A percentile compares a stretch with the other conserved stretches of the same genome.
These are phyloP conservation scores for Nakazawaea pomicola DNA, from an alignment of 805 yeast genomes.

Conservation along the genomic window DNA sequence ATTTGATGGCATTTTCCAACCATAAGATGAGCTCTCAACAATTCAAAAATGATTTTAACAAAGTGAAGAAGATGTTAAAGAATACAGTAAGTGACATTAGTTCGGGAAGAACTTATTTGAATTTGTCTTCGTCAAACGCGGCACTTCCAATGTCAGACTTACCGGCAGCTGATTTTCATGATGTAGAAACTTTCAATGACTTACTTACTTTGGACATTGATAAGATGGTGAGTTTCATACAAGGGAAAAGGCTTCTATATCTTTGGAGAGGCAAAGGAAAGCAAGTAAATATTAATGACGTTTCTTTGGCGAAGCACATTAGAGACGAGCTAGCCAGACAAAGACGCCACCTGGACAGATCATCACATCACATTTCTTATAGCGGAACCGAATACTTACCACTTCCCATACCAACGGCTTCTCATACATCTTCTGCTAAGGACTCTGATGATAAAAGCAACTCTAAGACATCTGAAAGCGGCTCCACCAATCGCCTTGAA, in stretches of 20 bases:
- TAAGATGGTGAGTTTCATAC: slow-evolving; percentile 18
- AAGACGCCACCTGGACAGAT: not conserved
- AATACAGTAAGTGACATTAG: slow-evolving; percentile 31
- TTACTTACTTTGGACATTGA: slow-evolving; percentile 17
- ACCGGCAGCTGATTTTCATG: slow-evolving; percentile 20
- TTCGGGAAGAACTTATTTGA: slow-evolving; percentile 27
- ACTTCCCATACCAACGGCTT: not conserved
- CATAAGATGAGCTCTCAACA: slow-evolving; percentile 26
- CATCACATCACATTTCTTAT: not conserved
- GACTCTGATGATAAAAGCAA: not conserved
- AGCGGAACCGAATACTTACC: slow-evolving; percentile 2
- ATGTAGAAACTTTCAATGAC: slow-evolving; percentile 11
- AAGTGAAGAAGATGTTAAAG: slow-evolving; percentile 29
- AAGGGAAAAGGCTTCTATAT: slow-evolving; percentile 29
- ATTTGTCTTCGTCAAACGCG: slow-evolving; percentile 16
- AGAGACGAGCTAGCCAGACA: slow-evolving; percentile 6
- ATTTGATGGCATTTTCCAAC: slow-evolving; percentile 11
- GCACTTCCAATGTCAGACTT: slow-evolving; percentile 15
- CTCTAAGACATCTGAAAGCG: slow-evolving; percentile 1
- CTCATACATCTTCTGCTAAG: not conserved
- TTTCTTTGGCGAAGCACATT: slow-evolving; percentile 18
- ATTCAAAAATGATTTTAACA: slow-evolving; percentile 29
- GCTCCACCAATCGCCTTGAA: slow-evolving; percentile 11
- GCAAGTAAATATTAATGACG: slow-evolving; percentile 25
- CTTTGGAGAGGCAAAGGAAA: slow-evolving; percentile 50